Evolutionary conservation across 2,329 filamentous ascomycete genomes (phyloP).

Genomic region (Venturia oleaginea): DNA sequence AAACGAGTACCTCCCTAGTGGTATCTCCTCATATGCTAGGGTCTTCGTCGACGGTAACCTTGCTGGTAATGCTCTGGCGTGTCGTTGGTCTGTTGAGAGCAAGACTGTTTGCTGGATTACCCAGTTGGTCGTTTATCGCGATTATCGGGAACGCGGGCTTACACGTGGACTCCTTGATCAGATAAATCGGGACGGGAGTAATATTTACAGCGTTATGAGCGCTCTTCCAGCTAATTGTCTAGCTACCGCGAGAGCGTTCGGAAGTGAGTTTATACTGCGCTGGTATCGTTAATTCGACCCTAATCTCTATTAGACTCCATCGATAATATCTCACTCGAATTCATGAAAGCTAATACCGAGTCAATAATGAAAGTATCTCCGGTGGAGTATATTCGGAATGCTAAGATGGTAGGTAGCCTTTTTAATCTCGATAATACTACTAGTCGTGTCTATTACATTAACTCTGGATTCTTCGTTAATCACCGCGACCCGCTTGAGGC

Average conservation of each 20-base stretch:
- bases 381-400: slow-evolving; percentile 31
- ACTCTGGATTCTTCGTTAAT: slow-evolving; percentile 32
- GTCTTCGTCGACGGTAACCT: slow-evolving; percentile 26
- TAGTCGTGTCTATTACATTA: slow-evolving; percentile 26
- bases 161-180: slow-evolving; percentile 24
- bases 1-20: slow-evolving; percentile 21
- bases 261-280: slow-evolving; percentile 19
- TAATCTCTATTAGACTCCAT: slow-evolving; percentile 19
- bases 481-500: slow-evolving; percentile 28
- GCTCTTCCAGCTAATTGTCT: slow-evolving; percentile 32
- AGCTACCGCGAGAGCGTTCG: slow-evolving; percentile 25
- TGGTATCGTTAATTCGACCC: slow-evolving; percentile 6
- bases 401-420: slow-evolving; percentile 28
- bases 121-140: slow-evolving; percentile 31
- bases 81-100: slow-evolving; percentile 26
- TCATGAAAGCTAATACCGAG: slow-evolving; percentile 23
- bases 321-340: slow-evolving; percentile 20
- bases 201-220: slow-evolving; percentile 33
- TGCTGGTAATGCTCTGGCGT: slow-evolving; percentile 29
- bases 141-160: too few relatives aligned
- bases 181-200: slow-evolving; percentile 23
- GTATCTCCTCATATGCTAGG: slow-evolving; percentile 23
- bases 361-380: slow-evolving; percentile 28
- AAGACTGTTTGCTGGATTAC: slow-evolving; percentile 33
- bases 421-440: slow-evolving; percentile 24